Percentiles rank a stretch among this genome's conserved stretches.
phyloP scores from a whole-genome alignment of 371 early-diverging fungal species.

The Cladochytrium tenue region DNA sequence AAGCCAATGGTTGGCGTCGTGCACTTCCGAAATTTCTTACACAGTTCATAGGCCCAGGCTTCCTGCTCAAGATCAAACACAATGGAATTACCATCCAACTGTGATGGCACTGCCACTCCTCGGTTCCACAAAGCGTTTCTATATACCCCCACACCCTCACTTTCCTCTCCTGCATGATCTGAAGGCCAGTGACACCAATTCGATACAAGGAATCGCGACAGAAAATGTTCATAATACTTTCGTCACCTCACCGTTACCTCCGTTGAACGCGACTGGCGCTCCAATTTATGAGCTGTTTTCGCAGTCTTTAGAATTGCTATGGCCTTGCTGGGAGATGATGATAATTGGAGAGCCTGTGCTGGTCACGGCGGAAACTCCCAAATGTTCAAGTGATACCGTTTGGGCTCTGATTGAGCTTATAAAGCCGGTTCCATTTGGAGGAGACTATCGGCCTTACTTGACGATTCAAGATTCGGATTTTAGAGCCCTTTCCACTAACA shows the following conservation, averaged over 20 bases:
- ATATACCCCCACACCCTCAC: conserved; percentile 72
- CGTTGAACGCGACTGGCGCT: too few relatives aligned
- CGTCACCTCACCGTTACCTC: too few relatives aligned
- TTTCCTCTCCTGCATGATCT: conserved; percentile 76
- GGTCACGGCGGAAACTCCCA: conserved; percentile 86
- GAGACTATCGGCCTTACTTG: conserved; percentile 93
- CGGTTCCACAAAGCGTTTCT: conserved; percentile 67
- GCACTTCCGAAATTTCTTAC: too few relatives aligned
- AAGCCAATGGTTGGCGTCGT: too few relatives aligned
- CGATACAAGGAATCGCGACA: too few relatives aligned
- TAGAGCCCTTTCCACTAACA: conserved; percentile 66
- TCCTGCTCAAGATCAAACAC: conserved; percentile 18
- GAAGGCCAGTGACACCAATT: too few relatives aligned
- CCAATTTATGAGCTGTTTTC: conserved; percentile 82
- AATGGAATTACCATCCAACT: conserved; percentile 39
- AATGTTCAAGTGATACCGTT: conserved; percentile 81
- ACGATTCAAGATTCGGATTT: conserved; percentile 95
- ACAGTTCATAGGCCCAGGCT: conserved; percentile 47
- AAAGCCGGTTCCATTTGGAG: conserved; percentile 91
- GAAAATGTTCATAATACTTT: too few relatives aligned
- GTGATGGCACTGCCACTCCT: conserved; percentile 74
- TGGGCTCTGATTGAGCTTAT: conserved; percentile 86
- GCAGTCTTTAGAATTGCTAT: conserved; percentile 72
- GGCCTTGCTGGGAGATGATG: conserved; percentile 93
- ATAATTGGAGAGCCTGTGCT: conserved; percentile 89